Base-by-base conservation (phyloP, 257 asterid genomes). In the Plectranthus barbatus region DNA sequence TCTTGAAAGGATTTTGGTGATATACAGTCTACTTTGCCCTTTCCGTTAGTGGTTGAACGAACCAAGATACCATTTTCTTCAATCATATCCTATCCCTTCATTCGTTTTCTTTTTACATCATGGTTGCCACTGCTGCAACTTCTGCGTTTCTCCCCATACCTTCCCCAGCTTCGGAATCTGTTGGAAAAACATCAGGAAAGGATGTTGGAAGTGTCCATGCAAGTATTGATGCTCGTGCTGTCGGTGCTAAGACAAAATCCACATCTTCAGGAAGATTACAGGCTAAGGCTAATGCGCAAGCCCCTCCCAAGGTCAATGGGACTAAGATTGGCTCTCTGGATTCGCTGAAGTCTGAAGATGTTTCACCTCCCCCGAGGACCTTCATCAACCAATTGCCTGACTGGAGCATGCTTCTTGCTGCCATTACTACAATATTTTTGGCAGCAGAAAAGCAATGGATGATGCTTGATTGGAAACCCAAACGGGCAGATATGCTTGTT, bases 371-470 rank as follows among this genome's bases (percentile, higher is more conserved):
- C 29, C 88, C 97, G 0, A 82, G 97, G 83, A 90, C 99, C 1
- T 90, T 90, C 66, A 85, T 84, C 76, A 90, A 93, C 73, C 96
- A 88, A 54, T 77, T 93, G 66, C 96, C 99, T 36, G 99, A 93
- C 71, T 93, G 99, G 99, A 93, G 97, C 78, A 87, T 90, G 95
- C 95, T 93, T 60, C 99, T 93, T 71, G 96, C 96, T 31, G 95
- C 97, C 62, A 82, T 93, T 63, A 90, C 97, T 1, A 93, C 99
- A 9, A 75, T 89, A 61, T 93, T 93, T 82, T 77, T 93, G 81
- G 99, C 99, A 7, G 97, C 99, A 11, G 99, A 93, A 80, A 93
- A 90, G 82, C 96, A 87, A 74, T 93, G 99, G 99, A 93, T 85
- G 96, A 89, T 87, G 97, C 94, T 93, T 82, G 99, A 93, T 75